Evolutionary conservation across 2,329 filamentous ascomycete species (phyloP).

Genomic region (Fusarium cyanostomum): DNA sequence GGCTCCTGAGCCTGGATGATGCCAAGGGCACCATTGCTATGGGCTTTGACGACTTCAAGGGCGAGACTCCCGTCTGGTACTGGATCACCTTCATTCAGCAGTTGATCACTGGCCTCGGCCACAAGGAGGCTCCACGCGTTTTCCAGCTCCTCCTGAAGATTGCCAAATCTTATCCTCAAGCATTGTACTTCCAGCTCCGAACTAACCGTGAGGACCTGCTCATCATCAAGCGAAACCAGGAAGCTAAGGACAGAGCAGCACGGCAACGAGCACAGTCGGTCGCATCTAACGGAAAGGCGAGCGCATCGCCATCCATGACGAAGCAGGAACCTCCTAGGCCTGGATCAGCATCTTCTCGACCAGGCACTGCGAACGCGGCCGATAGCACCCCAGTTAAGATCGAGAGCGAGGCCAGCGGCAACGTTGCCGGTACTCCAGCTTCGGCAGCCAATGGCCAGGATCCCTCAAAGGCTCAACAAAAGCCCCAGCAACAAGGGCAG

Average conservation of each 20-base stretch:
- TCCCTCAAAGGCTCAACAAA: constrained; percentile 37
- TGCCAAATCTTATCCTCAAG: constrained; percentile 94
- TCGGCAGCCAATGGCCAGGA: constrained; percentile 42
- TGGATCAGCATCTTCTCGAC: constrained; percentile 55
- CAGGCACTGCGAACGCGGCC: constrained; percentile 62
- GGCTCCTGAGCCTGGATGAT: constrained; percentile 94
- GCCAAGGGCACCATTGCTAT: constrained; percentile 81
- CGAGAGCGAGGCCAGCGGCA: constrained; percentile 53
- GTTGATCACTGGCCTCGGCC: constrained; percentile 87
- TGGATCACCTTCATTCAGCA: constrained; percentile 99
- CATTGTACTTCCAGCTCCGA: constrained; percentile 92
- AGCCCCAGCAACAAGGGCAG: constrained; percentile 24
- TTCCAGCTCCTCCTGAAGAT: constrained; percentile 90
- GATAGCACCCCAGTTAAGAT: constrained; percentile 55
- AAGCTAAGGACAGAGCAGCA: constrained; percentile 72
- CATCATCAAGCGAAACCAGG: constrained; percentile 88
- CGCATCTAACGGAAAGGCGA: constrained; percentile 56
- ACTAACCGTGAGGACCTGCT: constrained; percentile 95
- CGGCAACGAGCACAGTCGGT: constrained; percentile 60
- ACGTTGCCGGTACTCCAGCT: constrained; percentile 39
- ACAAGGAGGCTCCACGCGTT: constrained; percentile 89
- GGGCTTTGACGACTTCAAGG: constrained; percentile 96
- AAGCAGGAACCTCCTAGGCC: constrained; percentile 62
- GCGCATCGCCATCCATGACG: constrained; percentile 58
- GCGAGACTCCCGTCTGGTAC: constrained; percentile 97